A percentile compares a stretch with the other conserved stretches of the same genome.
Evolutionary conservation across 148 eudicot genomes (phyloP).

Genomic region (Gaultheria prostrata): DNA sequence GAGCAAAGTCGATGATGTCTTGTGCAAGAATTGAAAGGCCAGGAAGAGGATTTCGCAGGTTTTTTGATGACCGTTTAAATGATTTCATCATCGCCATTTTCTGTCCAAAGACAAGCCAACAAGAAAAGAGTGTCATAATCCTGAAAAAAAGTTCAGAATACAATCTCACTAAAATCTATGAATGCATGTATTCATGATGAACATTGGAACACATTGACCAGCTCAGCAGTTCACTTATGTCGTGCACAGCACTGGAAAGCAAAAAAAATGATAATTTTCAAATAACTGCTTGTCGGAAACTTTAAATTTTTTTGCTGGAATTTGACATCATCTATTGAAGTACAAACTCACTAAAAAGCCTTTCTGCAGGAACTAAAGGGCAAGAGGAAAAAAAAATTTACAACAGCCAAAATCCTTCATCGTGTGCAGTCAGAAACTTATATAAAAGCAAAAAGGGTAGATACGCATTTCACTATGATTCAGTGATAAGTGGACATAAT

Average conservation of each 20-base stretch:
- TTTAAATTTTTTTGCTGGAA: too few species aligned
- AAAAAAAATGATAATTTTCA: background rate
- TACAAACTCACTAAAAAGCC: background rate
- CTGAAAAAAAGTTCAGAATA: background rate
- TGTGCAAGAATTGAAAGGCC: conserved; percentile 81
- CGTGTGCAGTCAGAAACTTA: background rate
- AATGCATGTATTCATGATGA: background rate
- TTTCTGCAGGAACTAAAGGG: background rate
- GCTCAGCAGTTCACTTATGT: background rate
- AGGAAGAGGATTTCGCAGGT: conserved; percentile 66
- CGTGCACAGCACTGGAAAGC: background rate
- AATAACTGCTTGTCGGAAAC: background rate
- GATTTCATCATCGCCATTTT: conserved; percentile 69
- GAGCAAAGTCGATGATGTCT: conserved; percentile 73
- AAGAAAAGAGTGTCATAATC: conserved; percentile 8
- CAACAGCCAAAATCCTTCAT: background rate
- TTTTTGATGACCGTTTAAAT: conserved; percentile 58
- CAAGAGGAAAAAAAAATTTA: background rate
- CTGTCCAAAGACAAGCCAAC: conserved; percentile 45
- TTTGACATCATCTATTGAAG: background rate
- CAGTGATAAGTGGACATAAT: background rate
- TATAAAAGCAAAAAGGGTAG: background rate
- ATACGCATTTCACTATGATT: background rate
- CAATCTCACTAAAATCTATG: background rate
- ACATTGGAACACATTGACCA: background rate